Percentiles rank a stretch among this genome's conserved stretches.
Evolutionary conservation across 768 basidiomycete genomes (phyloP).

Genomic region (Collybia sp.): DNA sequence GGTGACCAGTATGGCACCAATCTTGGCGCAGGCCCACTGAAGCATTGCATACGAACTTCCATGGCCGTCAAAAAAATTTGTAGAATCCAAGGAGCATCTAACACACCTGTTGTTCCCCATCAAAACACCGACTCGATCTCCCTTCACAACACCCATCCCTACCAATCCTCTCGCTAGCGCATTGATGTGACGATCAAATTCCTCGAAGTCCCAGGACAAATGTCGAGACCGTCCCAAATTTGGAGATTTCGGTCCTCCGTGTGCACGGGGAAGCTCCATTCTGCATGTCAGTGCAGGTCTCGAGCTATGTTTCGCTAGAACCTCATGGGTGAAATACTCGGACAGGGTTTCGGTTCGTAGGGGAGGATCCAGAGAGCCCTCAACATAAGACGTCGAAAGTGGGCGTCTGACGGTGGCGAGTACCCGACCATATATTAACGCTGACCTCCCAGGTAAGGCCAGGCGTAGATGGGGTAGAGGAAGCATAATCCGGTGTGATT

Average conservation of each 20-base stretch:
- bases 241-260: constrained; percentile 54
- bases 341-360: constrained; percentile 53
- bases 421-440: too few relatives aligned
- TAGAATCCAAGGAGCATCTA: neutral
- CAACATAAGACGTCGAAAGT: constrained; percentile 47
- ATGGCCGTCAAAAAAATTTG: neutral
- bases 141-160: constrained; percentile 63
- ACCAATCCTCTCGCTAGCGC: constrained; percentile 71
- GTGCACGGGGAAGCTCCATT: constrained; percentile 49
- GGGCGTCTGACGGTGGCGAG: constrained; percentile 10
- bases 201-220: constrained; percentile 70
- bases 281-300: constrained; percentile 64
- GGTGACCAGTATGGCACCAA: constrained; percentile 81
- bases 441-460: too few relatives aligned
- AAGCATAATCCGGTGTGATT: too few relatives aligned
- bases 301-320: constrained; percentile 42
- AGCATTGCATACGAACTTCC: constrained; percentile 71
- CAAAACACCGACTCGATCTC: constrained; percentile 73
- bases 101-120: constrained; percentile 84
- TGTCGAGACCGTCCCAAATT: constrained; percentile 45
- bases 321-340: constrained; percentile 53
- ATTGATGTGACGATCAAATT: constrained; percentile 62
- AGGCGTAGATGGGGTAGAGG: too few relatives aligned
- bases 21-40: constrained; percentile 83
- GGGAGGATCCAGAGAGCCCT: constrained; percentile 53